phyloP scores from a whole-genome alignment of 2,329 filamentous ascomycete genomes.

The Bipolaris zeicola region DNA sequence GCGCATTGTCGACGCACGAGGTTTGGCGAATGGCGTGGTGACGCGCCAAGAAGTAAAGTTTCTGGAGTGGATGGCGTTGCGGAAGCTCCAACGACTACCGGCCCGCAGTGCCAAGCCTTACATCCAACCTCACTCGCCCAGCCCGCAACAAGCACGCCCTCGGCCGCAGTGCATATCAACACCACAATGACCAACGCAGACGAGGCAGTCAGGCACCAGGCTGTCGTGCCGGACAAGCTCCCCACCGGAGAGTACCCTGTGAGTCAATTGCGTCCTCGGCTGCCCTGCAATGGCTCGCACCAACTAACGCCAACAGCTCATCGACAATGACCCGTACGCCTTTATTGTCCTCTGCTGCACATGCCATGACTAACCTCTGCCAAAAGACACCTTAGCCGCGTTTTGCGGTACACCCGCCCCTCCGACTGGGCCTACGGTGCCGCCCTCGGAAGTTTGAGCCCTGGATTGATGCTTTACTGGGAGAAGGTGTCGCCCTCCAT shows the following conservation, averaged over 20 bases:
- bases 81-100: constrained; percentile 11
- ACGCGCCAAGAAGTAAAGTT: constrained; percentile 43
- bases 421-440: constrained; percentile 80
- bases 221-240: constrained; percentile 75
- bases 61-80: constrained; percentile 21
- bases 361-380: constrained; percentile 26
- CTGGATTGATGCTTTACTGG: constrained; percentile 75
- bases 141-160: constrained; percentile 12
- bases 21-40: constrained; percentile 16
- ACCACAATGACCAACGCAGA: constrained; percentile 39
- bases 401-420: constrained; percentile 81
- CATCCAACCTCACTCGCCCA: constrained; percentile 14
- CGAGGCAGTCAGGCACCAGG: constrained; percentile 41
- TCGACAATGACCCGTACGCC: constrained; percentile 96
- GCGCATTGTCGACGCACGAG: constrained; percentile 36
- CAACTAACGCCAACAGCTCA: constrained; percentile 69
- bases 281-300: constrained; percentile 27
- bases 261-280: constrained; percentile 49
- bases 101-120: constrained; percentile 5
- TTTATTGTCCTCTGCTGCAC: constrained; percentile 9
- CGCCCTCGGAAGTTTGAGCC: constrained; percentile 71
- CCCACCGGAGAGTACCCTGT: constrained; percentile 87
- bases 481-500: constrained; percentile 86
- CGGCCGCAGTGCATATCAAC: constrained; percentile 23
- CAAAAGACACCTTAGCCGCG: constrained; percentile 87